Evolutionary conservation across 345 rosid species (phyloP).

Genomic region (Pugionium dolabratum): DNA sequence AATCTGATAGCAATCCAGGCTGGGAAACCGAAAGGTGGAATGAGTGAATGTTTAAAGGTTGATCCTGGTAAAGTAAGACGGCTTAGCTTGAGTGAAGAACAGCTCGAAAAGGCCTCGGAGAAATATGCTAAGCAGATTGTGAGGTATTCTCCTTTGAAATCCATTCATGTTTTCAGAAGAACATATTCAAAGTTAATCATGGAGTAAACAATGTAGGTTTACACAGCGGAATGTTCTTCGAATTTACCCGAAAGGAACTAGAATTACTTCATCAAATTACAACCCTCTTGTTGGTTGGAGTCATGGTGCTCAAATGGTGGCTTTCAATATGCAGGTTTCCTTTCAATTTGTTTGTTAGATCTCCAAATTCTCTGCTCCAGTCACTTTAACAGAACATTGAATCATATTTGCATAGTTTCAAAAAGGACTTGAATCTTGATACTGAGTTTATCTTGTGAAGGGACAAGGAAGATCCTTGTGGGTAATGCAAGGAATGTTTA

Average conservation of each 20-base stretch:
- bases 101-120: conserved; percentile 54
- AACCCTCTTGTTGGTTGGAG: conserved; percentile 87
- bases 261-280: conserved; percentile 87
- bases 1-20: conserved; percentile 55
- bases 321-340: conserved; percentile 92
- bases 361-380: not conserved
- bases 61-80: conserved; percentile 62
- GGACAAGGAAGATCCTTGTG: conserved; percentile 84
- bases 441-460: conserved; percentile 41
- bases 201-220: conserved; percentile 52
- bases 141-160: conserved; percentile 37
- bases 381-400: not conserved
- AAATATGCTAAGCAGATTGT: conserved; percentile 53
- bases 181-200: conserved; percentile 28
- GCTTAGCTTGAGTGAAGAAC: conserved; percentile 66
- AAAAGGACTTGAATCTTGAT: not conserved
- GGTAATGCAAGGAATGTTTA: conserved; percentile 96
- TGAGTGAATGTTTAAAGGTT: conserved; percentile 50
- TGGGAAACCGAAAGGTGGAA: conserved; percentile 67
- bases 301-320: conserved; percentile 99
- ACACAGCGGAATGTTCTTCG: conserved; percentile 81
- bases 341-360: conserved; percentile 7
- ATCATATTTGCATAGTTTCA: not conserved
- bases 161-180: not conserved
- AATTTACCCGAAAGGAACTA: conserved; percentile 86